phyloP scores from a whole-genome alignment of 352 stramenopile species.

The Hyaloperonospora brassicae region DNA sequence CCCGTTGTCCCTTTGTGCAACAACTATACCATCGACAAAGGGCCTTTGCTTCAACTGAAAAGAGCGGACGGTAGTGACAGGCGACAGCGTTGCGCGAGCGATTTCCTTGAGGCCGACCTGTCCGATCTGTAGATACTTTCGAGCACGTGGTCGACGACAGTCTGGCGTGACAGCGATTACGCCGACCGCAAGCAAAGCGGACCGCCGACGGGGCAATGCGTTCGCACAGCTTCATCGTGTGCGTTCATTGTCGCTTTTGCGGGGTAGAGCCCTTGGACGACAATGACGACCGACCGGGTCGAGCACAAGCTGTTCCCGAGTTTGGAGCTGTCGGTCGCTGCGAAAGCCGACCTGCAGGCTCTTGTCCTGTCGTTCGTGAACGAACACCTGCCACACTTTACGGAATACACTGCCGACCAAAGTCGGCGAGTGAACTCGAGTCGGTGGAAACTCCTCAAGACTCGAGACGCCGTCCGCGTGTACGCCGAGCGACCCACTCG shows the following conservation, averaged over 20 bases:
- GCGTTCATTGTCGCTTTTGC: constrained; percentile 16
- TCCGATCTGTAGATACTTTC: too few relatives aligned
- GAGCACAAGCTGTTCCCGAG: constrained; percentile 20
- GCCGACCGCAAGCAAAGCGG: too few relatives aligned
- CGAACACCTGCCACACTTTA: constrained; percentile 30
- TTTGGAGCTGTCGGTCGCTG: constrained; percentile 17
- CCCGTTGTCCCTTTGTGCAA: too few relatives aligned
- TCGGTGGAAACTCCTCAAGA: constrained; percentile 32
- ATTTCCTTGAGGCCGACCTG: too few relatives aligned
- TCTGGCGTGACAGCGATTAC: too few relatives aligned
- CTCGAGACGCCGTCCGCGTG: constrained; percentile 21
- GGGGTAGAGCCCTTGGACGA: background rate
- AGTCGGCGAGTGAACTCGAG: constrained; percentile 26
- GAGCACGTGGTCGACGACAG: too few relatives aligned
- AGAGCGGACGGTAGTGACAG: too few relatives aligned
- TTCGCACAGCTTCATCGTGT: background rate
- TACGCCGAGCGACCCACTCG: constrained; percentile 22
- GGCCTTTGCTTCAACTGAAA: too few relatives aligned
- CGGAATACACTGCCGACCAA: constrained; percentile 15
- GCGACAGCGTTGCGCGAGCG: too few relatives aligned
- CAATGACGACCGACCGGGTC: constrained; percentile 27
- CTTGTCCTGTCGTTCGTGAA: constrained; percentile 27
- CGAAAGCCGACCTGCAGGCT: constrained; percentile 24
- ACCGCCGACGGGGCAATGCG: too few relatives aligned
- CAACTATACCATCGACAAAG: too few relatives aligned